These are phyloP conservation scores for Coemansia sp. DNA, from an alignment of 192 early-diverging fungal genomes.

Conservation along the genomic window DNA sequence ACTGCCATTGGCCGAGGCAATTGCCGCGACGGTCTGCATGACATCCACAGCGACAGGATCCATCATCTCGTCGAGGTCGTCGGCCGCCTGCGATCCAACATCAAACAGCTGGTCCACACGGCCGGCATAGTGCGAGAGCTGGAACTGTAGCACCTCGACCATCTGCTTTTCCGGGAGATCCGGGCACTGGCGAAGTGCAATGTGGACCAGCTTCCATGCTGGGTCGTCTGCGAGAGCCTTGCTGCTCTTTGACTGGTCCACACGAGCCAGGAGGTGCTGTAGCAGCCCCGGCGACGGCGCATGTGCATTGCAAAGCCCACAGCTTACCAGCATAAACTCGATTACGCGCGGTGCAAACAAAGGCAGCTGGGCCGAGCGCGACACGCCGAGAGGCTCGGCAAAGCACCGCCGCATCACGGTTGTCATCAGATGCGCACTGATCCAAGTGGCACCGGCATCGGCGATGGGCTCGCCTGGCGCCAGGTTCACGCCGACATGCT, in stretches of 20 bases:
- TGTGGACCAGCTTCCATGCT: constrained; percentile 32
- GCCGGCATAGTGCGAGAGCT: constrained; percentile 23
- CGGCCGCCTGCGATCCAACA: not conserved
- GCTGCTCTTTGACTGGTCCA: constrained; percentile 16
- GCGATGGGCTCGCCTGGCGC: not conserved
- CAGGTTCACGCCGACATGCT: constrained; percentile 30
- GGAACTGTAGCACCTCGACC: constrained; percentile 31
- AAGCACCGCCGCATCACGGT: constrained; percentile 51
- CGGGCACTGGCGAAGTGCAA: constrained; percentile 34
- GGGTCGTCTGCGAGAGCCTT: constrained; percentile 13
- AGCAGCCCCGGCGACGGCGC: constrained; percentile 43
- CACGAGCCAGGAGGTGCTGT: constrained; percentile 40
- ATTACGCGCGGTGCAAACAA: constrained; percentile 45
- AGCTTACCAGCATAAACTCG: constrained; percentile 44
- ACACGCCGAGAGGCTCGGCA: constrained; percentile 45
- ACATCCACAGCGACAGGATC: constrained; percentile 12
- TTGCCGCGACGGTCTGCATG: constrained; percentile 21
- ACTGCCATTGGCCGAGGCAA: constrained; percentile 20
- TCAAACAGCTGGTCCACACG: constrained; percentile 29
- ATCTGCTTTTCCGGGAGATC: constrained; percentile 43
- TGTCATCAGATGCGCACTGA: constrained; percentile 47
- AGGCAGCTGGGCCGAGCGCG: constrained; percentile 41
- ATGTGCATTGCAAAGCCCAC: constrained; percentile 43
- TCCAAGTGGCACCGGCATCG: constrained; percentile 24
- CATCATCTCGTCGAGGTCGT: not conserved